Conservation (phyloP, 176 grass and related monocot genomes). For the Oropetium thomaeum region DNA sequence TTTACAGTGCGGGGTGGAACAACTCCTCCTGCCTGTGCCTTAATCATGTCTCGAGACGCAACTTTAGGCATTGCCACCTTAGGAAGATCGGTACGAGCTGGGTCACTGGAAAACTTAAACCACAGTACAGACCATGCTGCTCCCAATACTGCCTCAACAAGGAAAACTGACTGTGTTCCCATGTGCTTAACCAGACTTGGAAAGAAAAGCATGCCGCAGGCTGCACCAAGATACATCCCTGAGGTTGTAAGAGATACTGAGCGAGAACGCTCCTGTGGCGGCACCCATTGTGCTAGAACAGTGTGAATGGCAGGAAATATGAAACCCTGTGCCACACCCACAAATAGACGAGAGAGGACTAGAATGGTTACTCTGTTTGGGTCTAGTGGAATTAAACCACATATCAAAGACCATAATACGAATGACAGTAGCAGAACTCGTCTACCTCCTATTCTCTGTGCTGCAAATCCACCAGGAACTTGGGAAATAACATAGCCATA, state of each 20-base stretch:
- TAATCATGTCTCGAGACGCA: constrained; percentile 59
- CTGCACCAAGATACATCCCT: constrained; percentile 90
- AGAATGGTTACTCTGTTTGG: constrained; percentile 53
- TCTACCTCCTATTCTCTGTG: constrained; percentile 70
- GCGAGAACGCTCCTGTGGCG: constrained; percentile 76
- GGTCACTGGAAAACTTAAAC: constrained; percentile 72
- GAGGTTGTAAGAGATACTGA: constrained; percentile 88
- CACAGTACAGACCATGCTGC: constrained; percentile 65
- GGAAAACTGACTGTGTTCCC: constrained; percentile 63
- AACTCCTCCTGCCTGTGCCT: constrained; percentile 39
- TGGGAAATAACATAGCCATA: constrained; percentile 84
- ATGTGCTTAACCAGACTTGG: constrained; percentile 69
- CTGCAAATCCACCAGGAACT: constrained; percentile 83
- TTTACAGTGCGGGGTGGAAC: constrained; percentile 41
- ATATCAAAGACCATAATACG: constrained; percentile 75
- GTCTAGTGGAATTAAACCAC: constrained; percentile 71
- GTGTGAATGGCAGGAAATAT: constrained; percentile 93
- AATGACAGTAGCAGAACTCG: constrained; percentile 73
- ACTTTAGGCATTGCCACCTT: constrained; percentile 60
- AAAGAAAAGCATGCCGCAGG: constrained; percentile 70
- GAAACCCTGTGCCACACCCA: constrained; percentile 85
- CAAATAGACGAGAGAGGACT: constrained; percentile 66
- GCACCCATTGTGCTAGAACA: constrained; percentile 88
- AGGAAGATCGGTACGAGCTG: constrained; percentile 54
- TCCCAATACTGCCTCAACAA: constrained; percentile 70